A percentile compares a stretch with the other conserved stretches of the same genome.
These are phyloP conservation scores for Fusarium aywerte DNA, from an alignment of 2,329 filamentous ascomycete species.

Conservation along the genomic window DNA sequence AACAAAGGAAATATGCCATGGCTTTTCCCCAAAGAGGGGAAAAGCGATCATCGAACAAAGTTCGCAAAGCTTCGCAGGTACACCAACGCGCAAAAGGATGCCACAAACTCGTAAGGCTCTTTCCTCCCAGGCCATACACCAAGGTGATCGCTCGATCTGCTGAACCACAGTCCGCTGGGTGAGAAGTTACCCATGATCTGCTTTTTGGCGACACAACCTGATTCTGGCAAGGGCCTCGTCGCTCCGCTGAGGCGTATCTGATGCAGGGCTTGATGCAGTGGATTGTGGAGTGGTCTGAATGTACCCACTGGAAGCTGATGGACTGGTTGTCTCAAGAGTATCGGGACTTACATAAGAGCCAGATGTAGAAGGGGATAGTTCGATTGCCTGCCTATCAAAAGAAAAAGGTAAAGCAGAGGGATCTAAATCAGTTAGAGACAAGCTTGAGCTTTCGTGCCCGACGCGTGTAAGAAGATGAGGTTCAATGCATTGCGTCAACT, in stretches of 20 bases:
- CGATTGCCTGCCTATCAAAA: background rate
- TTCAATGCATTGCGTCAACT: background rate
- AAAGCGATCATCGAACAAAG: too few species aligned
- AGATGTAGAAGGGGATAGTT: fast-evolving
- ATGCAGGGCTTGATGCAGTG: background rate
- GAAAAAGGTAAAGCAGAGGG: fast-evolving
- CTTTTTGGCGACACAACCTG: too few species aligned
- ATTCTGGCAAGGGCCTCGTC: too few species aligned
- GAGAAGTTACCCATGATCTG: too few species aligned
- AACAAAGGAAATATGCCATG: too few species aligned
- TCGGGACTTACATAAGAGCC: fast-evolving
- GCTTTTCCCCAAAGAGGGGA: too few species aligned
- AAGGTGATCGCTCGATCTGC: too few species aligned
- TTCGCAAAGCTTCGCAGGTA: too few species aligned
- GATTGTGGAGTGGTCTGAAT: background rate
- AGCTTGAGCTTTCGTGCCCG: background rate
- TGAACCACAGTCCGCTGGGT: too few species aligned
- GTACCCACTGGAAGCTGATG: fast-evolving
- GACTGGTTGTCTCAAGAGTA: fast-evolving
- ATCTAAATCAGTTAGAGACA: fast-evolving
- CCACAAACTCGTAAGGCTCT: too few species aligned
- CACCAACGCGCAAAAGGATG: too few species aligned
- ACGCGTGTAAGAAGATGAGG: background rate
- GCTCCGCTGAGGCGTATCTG: fast-evolving
- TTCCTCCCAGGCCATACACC: too few species aligned